Evolutionary conservation across 2,329 filamentous ascomycete genomes (phyloP).

Genomic region (Tympanopsis confertula): DNA sequence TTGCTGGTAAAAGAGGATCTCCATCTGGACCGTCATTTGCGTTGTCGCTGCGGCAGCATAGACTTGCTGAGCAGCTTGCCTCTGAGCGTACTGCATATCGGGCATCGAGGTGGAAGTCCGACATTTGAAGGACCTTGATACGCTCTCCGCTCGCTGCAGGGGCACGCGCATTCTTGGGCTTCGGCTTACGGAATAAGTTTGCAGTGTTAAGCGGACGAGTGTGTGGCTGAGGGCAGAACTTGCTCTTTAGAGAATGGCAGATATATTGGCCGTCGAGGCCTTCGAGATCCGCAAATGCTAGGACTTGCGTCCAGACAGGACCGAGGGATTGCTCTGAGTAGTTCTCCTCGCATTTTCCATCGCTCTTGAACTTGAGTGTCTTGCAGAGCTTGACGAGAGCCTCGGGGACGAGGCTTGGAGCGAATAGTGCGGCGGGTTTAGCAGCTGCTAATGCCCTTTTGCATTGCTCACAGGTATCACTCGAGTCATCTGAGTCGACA

Average conservation of each 20-base stretch:
- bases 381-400: conserved; percentile 39
- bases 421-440: conserved; percentile 34
- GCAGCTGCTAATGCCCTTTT: conserved; percentile 34
- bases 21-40: conserved; percentile 19
- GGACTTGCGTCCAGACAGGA: conserved; percentile 43
- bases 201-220: conserved; percentile 30
- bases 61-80: conserved; percentile 34
- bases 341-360: conserved; percentile 30
- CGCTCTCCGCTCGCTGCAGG: conserved; percentile 36
- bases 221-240: conserved; percentile 32
- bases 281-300: conserved; percentile 37
- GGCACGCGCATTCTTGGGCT: conserved; percentile 27
- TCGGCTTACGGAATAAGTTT: conserved; percentile 38
- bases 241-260: conserved; percentile 33
- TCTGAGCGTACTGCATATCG: conserved; percentile 39
- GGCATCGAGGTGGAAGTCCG: conserved; percentile 42
- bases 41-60: conserved; percentile 35
- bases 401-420: conserved; percentile 32
- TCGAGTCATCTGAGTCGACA: conserved; percentile 19
- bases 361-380: conserved; percentile 29
- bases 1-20: conserved; percentile 29
- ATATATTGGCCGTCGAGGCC: conserved; percentile 45
- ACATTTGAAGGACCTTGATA: conserved; percentile 43
- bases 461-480: conserved; percentile 38
- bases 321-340: conserved; percentile 36